phyloP scores from a whole-genome alignment of 176 grass and related monocot genomes.

The Musa troglodytarum region DNA sequence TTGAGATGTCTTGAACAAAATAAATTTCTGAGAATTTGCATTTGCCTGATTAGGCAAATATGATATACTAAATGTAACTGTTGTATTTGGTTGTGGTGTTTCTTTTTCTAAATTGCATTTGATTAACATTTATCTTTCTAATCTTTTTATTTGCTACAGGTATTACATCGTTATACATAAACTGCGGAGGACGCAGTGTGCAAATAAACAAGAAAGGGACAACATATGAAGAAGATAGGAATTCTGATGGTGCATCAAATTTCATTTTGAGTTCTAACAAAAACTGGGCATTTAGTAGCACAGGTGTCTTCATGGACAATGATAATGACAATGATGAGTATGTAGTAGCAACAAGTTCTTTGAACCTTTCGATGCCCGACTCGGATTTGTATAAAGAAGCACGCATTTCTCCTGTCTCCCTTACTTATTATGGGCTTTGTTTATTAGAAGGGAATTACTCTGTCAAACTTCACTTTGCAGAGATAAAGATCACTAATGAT shows the following conservation, averaged over 20 bases:
- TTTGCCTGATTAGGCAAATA: too few species aligned
- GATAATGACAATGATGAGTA: neutral
- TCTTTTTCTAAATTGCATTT: neutral
- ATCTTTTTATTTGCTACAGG: neutral
- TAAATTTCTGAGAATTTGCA: too few species aligned
- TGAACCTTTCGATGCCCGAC: neutral
- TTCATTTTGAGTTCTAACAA: neutral
- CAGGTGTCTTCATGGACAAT: neutral
- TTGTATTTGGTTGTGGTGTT: neutral
- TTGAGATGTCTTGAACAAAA: too few species aligned
- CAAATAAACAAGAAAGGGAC: neutral
- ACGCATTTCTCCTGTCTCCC: neutral
- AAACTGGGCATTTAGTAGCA: conserved; percentile 8
- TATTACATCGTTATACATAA: conserved; percentile 6
- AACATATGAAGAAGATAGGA: neutral
- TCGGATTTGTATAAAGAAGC: neutral
- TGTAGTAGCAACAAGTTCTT: neutral
- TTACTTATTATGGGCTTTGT: conserved; percentile 1
- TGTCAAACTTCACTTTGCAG: conserved; percentile 10
- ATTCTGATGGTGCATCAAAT: neutral
- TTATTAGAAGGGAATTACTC: neutral
- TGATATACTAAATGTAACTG: too few species aligned
- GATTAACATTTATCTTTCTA: neutral
- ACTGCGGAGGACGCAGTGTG: neutral
- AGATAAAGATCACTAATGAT: conserved; percentile 1